A percentile compares a stretch with the other conserved stretches of the same genome.
phyloP scores from a whole-genome alignment of 148 eudicot genomes.

The Rhododendron mucronatum region DNA sequence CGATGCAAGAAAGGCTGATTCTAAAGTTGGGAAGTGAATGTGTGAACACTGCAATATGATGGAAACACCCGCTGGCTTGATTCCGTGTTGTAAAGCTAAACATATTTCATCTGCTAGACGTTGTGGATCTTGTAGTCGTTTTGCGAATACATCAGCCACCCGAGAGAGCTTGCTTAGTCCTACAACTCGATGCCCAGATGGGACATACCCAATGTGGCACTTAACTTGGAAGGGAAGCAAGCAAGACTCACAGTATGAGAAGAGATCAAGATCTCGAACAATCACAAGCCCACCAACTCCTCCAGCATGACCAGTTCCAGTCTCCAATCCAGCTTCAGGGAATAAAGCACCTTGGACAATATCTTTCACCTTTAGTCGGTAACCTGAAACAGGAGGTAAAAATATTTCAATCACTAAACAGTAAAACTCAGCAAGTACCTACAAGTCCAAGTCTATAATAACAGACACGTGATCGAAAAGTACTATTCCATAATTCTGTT shows the following conservation, averaged over 20 bases:
- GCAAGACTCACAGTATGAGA: constrained; percentile 88
- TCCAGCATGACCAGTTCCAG: constrained; percentile 68
- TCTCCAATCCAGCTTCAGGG: constrained; percentile 80
- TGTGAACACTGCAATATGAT: constrained; percentile 71
- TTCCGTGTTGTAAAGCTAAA: constrained; percentile 49
- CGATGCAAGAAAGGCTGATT: constrained; percentile 46
- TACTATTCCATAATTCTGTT: not conserved
- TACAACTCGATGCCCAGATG: constrained; percentile 76
- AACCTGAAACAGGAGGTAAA: constrained; percentile 42
- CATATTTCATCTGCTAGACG: constrained; percentile 78
- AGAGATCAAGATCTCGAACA: constrained; percentile 86
- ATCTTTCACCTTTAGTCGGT: constrained; percentile 61
- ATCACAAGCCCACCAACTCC: constrained; percentile 89
- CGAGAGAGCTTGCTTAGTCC: constrained; percentile 96
- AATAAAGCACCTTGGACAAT: constrained; percentile 87
- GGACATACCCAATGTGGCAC: constrained; percentile 91
- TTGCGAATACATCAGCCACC: constrained; percentile 77
- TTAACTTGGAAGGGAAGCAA: constrained; percentile 85
- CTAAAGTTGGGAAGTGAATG: constrained; percentile 53
- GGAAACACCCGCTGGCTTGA: constrained; percentile 73
- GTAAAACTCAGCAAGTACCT: not conserved
- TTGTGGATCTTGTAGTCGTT: constrained; percentile 84
- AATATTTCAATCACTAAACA: not conserved
- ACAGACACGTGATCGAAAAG: not conserved
- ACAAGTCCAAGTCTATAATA: not conserved